Percentiles rank a stretch among this genome's conserved stretches.
Conservation (phyloP, 225 moss, liverwort and hornwort species). For the Polytrichum formosum region DNA sequence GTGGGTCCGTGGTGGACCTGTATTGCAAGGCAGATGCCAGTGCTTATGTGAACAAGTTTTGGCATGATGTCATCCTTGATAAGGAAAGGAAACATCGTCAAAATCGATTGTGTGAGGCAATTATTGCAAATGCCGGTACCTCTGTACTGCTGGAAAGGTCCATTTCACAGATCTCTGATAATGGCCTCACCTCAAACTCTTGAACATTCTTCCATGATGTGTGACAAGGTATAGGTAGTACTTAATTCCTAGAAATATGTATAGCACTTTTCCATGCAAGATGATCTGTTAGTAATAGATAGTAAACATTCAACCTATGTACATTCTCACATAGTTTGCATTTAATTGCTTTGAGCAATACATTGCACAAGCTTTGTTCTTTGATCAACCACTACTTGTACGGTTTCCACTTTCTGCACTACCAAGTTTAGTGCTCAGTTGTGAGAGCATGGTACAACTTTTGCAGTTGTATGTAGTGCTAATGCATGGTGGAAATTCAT, state of each 20-base stretch:
- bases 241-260: too few relatives aligned
- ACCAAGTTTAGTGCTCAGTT: too few relatives aligned
- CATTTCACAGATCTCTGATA: slow-evolving; percentile 1
- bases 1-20: slow-evolving; percentile 64
- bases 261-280: not conserved
- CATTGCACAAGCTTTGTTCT: not conserved
- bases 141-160: slow-evolving; percentile 33
- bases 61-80: slow-evolving; percentile 39
- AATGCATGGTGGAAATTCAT: too few relatives aligned
- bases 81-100: slow-evolving; percentile 37
- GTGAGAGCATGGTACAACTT: too few relatives aligned
- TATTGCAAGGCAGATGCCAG: slow-evolving; percentile 11
- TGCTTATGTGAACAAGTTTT: slow-evolving; percentile 37
- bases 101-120: slow-evolving; percentile 23
- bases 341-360: not conserved
- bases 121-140: slow-evolving; percentile 28
- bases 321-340: not conserved
- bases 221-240: too few relatives aligned
- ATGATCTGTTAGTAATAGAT: not conserved
- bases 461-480: too few relatives aligned
- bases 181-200: not conserved
- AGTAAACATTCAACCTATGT: not conserved
- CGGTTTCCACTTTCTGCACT: too few relatives aligned
- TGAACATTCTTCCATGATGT: not conserved
- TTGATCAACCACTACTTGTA: too few relatives aligned